Evolutionary conservation across 31 red algal species (phyloP).

Genomic region (Asparagopsis taxiformis): DNA sequence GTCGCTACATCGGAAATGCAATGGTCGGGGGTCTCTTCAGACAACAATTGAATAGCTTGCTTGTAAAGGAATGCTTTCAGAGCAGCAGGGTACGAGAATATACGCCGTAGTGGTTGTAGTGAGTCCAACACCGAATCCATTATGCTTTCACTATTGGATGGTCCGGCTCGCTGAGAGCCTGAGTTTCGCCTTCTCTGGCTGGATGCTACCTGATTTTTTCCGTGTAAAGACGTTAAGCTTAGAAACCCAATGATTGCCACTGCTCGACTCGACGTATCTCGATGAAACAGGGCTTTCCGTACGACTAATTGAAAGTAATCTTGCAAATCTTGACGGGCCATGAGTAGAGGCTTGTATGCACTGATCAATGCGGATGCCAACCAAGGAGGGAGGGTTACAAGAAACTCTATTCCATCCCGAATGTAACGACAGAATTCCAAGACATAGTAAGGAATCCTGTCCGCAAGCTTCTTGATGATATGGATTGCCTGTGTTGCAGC

Average conservation of each 20-base stretch:
- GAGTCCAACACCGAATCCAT: slow-evolving; percentile 40
- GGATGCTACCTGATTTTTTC: neutral
- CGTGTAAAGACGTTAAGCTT: slow-evolving; percentile 1
- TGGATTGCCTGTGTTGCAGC: slow-evolving; percentile 24
- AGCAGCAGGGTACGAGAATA: slow-evolving; percentile 56
- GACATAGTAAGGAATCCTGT: slow-evolving; percentile 30
- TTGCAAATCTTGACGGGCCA: slow-evolving; percentile 34
- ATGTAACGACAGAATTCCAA: slow-evolving; percentile 37
- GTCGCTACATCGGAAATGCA: slow-evolving; percentile 18
- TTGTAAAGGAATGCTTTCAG: slow-evolving; percentile 53
- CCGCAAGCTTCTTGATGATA: slow-evolving; percentile 20
- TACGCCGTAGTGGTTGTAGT: slow-evolving; percentile 52
- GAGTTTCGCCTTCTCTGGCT: neutral
- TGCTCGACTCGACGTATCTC: slow-evolving; percentile 49
- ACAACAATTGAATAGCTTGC: slow-evolving; percentile 27
- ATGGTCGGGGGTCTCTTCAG: neutral
- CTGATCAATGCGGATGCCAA: slow-evolving; percentile 35
- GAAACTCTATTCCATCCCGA: slow-evolving; percentile 59
- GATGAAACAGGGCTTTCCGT: slow-evolving; percentile 58
- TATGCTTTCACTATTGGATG: slow-evolving; percentile 5
- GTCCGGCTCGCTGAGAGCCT: too few species aligned
- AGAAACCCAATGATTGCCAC: slow-evolving; percentile 60
- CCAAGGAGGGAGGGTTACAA: slow-evolving; percentile 61
- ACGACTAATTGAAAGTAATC: slow-evolving; percentile 59
- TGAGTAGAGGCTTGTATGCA: slow-evolving; percentile 49